These are phyloP conservation scores for Chionographis japonica DNA, from an alignment of 106 monocot species.

Conservation along the genomic window DNA sequence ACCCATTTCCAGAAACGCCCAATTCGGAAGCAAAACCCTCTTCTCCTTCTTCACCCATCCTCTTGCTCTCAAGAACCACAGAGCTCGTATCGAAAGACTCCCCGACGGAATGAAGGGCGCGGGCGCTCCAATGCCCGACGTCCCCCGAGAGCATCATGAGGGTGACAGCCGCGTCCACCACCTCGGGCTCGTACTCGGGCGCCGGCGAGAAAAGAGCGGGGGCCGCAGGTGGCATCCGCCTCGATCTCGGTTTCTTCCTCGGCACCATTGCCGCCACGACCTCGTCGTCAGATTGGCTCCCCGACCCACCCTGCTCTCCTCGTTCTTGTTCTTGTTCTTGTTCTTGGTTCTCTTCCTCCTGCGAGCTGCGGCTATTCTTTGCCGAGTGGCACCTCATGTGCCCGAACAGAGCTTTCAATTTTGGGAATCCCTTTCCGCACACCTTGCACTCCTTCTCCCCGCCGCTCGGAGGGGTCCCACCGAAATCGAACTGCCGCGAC, in stretches of 20 bases:
- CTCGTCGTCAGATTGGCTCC: background rate
- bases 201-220: background rate
- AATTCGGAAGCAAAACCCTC: conserved; percentile 6
- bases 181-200: conserved; percentile 20
- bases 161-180: conserved; percentile 38
- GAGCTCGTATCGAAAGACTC: conserved; percentile 17
- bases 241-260: conserved; percentile 10
- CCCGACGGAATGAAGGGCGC: background rate
- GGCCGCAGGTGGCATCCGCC: background rate
- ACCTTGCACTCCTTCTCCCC: conserved; percentile 12
- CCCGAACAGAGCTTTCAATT: conserved; percentile 38
- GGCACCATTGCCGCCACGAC: background rate
- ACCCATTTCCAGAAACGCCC: background rate
- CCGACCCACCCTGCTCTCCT: background rate
- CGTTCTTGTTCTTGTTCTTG: background rate
- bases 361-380: background rate
- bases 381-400: conserved; percentile 46
- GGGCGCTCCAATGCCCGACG: background rate
- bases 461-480: background rate
- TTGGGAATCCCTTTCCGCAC: conserved; percentile 27
- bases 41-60: background rate
- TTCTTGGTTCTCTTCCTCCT: background rate
- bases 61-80: background rate
- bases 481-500: conserved; percentile 12
- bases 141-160: conserved; percentile 67